Base-by-base conservation (phyloP, 2,329 filamentous ascomycete genomes). In the Aurifilum marmelostoma region DNA sequence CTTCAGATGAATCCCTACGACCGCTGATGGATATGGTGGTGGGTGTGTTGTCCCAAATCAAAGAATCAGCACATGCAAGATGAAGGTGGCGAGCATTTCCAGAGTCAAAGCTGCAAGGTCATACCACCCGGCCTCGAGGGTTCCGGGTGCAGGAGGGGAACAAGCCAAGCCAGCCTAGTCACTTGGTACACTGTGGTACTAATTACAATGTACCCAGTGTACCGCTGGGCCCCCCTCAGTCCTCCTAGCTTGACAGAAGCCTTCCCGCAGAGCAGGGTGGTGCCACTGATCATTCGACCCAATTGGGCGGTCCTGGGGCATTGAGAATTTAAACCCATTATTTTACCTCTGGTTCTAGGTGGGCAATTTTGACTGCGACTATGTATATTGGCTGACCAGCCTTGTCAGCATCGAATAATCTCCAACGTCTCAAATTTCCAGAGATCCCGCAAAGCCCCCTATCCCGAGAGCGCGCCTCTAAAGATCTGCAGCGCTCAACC, bases 221-320 rank as follows among this genome's bases (percentile, higher is more conserved):
- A 29, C 52, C 27, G 27, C 52, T 56, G 52, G 27, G 52, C 3
- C 24, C 27, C n/a, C 52, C 52, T 56, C 52, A 29, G 52, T 4
- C 4, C 50, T 59, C 34, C 21, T 32, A 37, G 54, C 12, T 58
- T 34, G 54, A 59, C 16, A n/a, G 16, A 37, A 37, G 29, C 56
- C 56, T 29, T 8, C 63, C 24, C n/a, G 50, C 21, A 27, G 52
- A 39, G 24, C 16, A 18, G 37, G 59, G 63, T 70, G 67, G 66
- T 59, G 63, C 66, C 66, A 68, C 66, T 54, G 37, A 54, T 70
- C 61, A 63, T 43, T 63, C 61, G 41, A 63, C 61, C n/a, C 41
- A 12, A 18, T 60, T 50, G 29, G 32, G 32, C 32, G 37, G 54
- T 37, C 54, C 62, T 58, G 47, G 41, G 54, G 56, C 66, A 52